Evolutionary conservation across 345 rosid species (phyloP), one percentile per base, ranked within the genome.

Genomic region (Bruguiera sexangula): DNA sequence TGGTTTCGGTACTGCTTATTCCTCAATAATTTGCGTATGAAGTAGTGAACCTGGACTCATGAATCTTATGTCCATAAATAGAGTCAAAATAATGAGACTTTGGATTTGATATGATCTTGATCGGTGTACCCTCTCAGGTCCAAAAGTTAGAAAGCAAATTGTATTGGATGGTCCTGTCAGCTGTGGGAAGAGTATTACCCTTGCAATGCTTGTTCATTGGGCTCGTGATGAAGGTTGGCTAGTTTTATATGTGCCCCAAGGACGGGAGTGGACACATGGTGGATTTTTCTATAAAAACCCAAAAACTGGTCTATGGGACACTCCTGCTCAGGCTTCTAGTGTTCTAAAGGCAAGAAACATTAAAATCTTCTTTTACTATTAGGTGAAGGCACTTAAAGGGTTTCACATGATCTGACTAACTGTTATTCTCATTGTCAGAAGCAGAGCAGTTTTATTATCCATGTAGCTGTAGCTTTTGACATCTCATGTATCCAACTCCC

Each of bases 211-310:
- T 79, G 99, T 95, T 69, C 89, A 87, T 32, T 95, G 98, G 98
- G 99, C 99, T 76, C 93, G 98, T 59, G 88, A 92, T 10, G 92
- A 95, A 76, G 99, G 98, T 58, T 92, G 99, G 98, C 79, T 95
- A 30, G 97, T 95, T 70, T 82, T 95, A 15, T 95, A 95, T 88
- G 94, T 82, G 46, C 98, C 97, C 3, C 84, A 77, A 74, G 98
- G 94, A 59, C 77, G 94, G 58, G 88, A 88, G 59, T 95, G 99
- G 96, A 84, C 97, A 71, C 99, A 86, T 70, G 92, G 99, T 32
- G 99, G 96, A 20, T 92, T 79, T 75, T 90, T 84, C 75, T 88
- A 90, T 77, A 90, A 88, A 79, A 89, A 90, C 70, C 94, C 80
- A 8, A 80, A 83, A 56, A 88, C 96, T 22, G 96, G 92, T 69